Base-by-base conservation (phyloP, 176 grass and related monocot genomes). In the Tillandsia leiboldiana region DNA sequence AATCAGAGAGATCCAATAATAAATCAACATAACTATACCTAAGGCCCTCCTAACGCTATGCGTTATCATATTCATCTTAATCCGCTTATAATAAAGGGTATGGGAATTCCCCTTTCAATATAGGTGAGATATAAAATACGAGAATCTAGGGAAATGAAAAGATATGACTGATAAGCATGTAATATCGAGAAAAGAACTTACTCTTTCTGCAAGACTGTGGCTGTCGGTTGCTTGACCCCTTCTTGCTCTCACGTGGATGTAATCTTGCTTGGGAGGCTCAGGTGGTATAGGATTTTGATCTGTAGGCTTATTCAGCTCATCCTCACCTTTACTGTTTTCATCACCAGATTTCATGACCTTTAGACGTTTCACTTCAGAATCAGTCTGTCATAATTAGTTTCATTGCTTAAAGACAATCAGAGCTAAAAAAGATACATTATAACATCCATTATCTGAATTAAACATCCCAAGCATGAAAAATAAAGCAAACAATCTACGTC, bases 151-250 rank as follows among this genome's bases (percentile, higher is more conserved):
- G 33, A 42, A 42, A 42, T 42, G 33, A 42, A 42, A 42, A 28
- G 0, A n/a, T 23, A 57, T 48, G 53, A 53, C n/a, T 53, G 26
- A 49, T 53, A 20, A 66, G 14, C 13, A 14, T 20, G 51, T 24
- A 68, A 23, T 70, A 76, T 10, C 64, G 6, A 50, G 56, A 74
- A 68, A 10, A 48, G 26, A 66, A 56, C 93, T 82, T 83, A 97
- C 93, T 88, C 93, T 85, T 85, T 97, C 93, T 48, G 93, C 86
- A 61, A 97, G 93, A 73, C 93, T 97, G 75, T 97, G 93, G 57
- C 86, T 97, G 29, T 97, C 93, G 33, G 93, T 97, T 42, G 93
- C 93, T 90, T 92, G 93, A 56, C 93, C 93, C 67, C 93, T 90
- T 82, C 93, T 90, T 84, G 89, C 93, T 73, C 89, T 88, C 50